phyloP scores from a whole-genome alignment of 345 rosid genomes.

The Eucalyptus sp. region DNA sequence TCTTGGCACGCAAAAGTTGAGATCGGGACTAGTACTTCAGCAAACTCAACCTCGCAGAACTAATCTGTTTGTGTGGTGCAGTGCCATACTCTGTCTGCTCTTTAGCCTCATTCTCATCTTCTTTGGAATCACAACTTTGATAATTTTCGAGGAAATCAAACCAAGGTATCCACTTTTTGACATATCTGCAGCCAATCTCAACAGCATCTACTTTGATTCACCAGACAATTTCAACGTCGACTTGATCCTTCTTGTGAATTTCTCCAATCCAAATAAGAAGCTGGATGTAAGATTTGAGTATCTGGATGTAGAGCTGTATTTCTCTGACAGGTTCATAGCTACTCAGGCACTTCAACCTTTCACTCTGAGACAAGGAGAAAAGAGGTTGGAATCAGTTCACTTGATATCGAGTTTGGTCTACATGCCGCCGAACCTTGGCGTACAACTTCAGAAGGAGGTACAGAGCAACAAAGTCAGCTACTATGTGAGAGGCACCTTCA shows the following conservation, averaged over 20 bases:
- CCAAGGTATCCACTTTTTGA: constrained; percentile 72
- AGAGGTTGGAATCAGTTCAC: constrained; percentile 41
- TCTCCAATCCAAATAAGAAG: constrained; percentile 73
- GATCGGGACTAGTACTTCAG: constrained; percentile 11
- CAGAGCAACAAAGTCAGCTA: constrained; percentile 45
- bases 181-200: constrained; percentile 60
- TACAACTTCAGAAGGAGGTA: constrained; percentile 65
- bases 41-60: constrained; percentile 37
- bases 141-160: constrained; percentile 44
- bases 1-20: background rate
- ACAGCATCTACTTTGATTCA: constrained; percentile 62
- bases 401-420: constrained; percentile 69
- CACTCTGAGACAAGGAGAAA: constrained; percentile 37
- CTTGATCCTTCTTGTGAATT: constrained; percentile 46
- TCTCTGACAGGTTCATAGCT: constrained; percentile 42
- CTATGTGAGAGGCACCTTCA: constrained; percentile 50
- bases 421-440: constrained; percentile 43
- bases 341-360: constrained; percentile 56
- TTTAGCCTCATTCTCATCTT: constrained; percentile 71
- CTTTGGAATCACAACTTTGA: constrained; percentile 68
- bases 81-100: constrained; percentile 57
- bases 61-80: constrained; percentile 62
- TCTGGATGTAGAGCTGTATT: constrained; percentile 50
- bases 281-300: constrained; percentile 53
- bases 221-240: constrained; percentile 78